phyloP scores from a whole-genome alignment of 2,329 filamentous ascomycete genomes.

The Emergomyces orientalis region DNA sequence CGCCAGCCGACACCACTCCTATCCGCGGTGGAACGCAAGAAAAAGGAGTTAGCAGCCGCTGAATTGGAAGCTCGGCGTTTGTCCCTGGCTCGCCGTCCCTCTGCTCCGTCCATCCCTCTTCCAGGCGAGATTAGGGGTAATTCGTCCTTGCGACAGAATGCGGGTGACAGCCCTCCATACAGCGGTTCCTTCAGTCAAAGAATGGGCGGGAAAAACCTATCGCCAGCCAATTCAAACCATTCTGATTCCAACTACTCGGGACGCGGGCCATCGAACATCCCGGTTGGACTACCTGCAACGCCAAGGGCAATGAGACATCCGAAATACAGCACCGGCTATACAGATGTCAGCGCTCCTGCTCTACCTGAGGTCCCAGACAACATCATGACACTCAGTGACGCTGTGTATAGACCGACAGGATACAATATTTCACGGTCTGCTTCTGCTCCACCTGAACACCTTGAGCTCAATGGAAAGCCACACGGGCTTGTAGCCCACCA shows the following conservation, averaged over 20 bases:
- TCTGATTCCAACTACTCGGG: slow-evolving; percentile 34
- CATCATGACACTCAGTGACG: slow-evolving; percentile 24
- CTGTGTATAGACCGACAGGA: slow-evolving; percentile 31
- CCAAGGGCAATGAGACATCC: slow-evolving; percentile 81
- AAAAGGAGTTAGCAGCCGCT: slow-evolving; percentile 66
- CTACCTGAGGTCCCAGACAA: slow-evolving; percentile 49
- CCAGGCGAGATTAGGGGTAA: slow-evolving; percentile 49
- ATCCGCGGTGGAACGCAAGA: slow-evolving; percentile 53
- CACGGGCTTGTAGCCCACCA: slow-evolving; percentile 33
- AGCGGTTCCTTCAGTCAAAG: slow-evolving; percentile 27
- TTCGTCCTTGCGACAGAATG: slow-evolving; percentile 28
- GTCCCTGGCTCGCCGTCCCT: slow-evolving; percentile 71
- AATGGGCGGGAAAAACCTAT: slow-evolving; percentile 26
- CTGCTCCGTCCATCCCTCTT: slow-evolving; percentile 69
- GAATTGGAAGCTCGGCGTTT: slow-evolving; percentile 82
- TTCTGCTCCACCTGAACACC: slow-evolving; percentile 27
- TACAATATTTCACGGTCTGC: slow-evolving; percentile 32
- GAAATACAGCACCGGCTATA: slow-evolving; percentile 47
- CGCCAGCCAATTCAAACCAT: slow-evolving; percentile 32
- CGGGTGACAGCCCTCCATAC: slow-evolving; percentile 38
- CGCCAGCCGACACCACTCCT: slow-evolving; percentile 19
- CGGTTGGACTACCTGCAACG: slow-evolving; percentile 77
- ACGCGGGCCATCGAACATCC: slow-evolving; percentile 41
- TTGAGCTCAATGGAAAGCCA: slow-evolving; percentile 26
- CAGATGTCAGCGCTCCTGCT: slow-evolving; percentile 43